phyloP scores from a whole-genome alignment of 2,329 filamentous ascomycete genomes.

The Fusarium nisikadoi region DNA sequence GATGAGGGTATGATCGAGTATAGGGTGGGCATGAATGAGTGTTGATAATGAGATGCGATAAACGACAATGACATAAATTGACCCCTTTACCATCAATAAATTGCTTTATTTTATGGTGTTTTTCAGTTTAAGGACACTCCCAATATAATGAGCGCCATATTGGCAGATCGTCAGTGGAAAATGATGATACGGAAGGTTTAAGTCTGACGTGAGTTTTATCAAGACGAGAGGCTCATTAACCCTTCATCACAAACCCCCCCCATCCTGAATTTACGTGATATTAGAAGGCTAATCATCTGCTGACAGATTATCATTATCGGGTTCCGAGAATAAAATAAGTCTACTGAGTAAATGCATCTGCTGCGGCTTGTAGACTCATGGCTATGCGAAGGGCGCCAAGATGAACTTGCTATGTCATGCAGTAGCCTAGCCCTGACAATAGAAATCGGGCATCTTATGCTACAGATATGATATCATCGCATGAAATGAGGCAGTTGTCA shows the following conservation, averaged over 20 bases:
- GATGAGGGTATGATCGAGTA: neutral
- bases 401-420: neutral
- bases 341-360: neutral
- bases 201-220: too few species aligned
- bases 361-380: neutral
- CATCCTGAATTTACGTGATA: too few species aligned
- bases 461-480: neutral
- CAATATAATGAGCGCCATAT: too few species aligned
- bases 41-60: neutral
- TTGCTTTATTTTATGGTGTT: too few species aligned
- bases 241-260: rapidly evolving
- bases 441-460: neutral
- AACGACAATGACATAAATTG: neutral
- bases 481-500: neutral
- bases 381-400: neutral
- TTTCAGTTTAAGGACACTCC: neutral
- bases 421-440: neutral
- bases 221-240: too few species aligned
- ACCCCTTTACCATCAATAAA: neutral
- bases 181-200: too few species aligned
- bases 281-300: too few species aligned
- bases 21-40: neutral
- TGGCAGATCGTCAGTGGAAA: too few species aligned
- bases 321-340: neutral
- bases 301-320: neutral